Conservation (phyloP, 176 grass and related monocot genomes). For the Cocos nucifera region DNA sequence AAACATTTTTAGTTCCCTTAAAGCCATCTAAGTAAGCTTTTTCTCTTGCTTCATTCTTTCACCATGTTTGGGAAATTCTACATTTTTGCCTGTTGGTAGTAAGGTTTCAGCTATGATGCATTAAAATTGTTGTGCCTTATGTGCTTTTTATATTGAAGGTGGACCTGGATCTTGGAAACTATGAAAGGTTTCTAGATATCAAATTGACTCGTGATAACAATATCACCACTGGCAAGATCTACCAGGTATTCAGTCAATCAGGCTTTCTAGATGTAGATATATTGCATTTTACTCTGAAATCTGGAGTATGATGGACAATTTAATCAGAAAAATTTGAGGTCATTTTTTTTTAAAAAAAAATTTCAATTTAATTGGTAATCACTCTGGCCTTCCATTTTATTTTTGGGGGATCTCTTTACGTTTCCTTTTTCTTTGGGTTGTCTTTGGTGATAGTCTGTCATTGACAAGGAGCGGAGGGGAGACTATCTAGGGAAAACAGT, state of each 20-base stretch:
- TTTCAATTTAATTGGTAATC: too few species aligned
- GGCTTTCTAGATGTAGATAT: too few species aligned
- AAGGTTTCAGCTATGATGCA: too few species aligned
- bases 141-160: slow-evolving; percentile 33
- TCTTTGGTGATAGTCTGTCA: slow-evolving; percentile 44
- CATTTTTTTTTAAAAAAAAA: too few species aligned
- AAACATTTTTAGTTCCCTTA: too few species aligned
- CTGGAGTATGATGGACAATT: too few species aligned
- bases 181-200: slow-evolving; percentile 67
- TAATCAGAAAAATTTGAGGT: too few species aligned
- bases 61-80: too few species aligned
- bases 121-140: neutral
- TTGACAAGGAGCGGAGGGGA: slow-evolving; percentile 65
- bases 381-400: neutral
- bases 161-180: slow-evolving; percentile 69
- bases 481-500: slow-evolving; percentile 72
- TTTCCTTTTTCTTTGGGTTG: slow-evolving; percentile 9
- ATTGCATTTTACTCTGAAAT: neutral
- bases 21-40: too few species aligned
- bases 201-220: slow-evolving; percentile 66
- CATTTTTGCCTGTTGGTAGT: too few species aligned
- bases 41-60: too few species aligned
- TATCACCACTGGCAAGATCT: slow-evolving; percentile 75
- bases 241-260: slow-evolving; percentile 34
- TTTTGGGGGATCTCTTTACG: slow-evolving; percentile 14